Base-by-base conservation (phyloP, 108 stramenopile species). In the Cylindrotheca fusiformis region DNA sequence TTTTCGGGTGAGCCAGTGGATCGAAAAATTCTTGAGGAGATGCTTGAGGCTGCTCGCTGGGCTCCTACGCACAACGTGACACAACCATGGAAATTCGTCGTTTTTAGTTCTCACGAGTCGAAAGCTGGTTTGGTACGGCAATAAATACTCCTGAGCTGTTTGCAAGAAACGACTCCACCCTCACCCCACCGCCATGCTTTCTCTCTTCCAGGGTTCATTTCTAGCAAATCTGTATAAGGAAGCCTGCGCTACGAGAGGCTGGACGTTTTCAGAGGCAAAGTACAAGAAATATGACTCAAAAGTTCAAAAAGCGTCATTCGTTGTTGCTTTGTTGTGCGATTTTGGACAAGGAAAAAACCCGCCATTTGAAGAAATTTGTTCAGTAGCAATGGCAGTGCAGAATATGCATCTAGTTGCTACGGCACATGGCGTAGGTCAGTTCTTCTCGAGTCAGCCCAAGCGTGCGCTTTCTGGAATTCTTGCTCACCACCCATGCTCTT, bases 61-160 rank as follows among this genome's bases (percentile, higher is more conserved):
- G 76, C 76, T 24, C 76, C 76, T 8, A 68, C 33, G 48, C 76
- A 77, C 52, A 48, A 68, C 17, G 41, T 77, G 25, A 77, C 76
- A 0, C 56, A 77, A 66, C 71, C 76, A 2, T 77, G 71, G 71
- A 48, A 57, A 31, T 77, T 77, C 58, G 49, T 64, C 30, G 71
- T 77, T 5, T 68, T 64, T 31, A 65, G 67, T 63, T 68, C 61
- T 20, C 21, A 17, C 28, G 54, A 44, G 21, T 47, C 63, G 17
- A 64, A 48, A 26, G 45, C 58, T 27, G 28, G 60, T 31, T 28
- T 77, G 32, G 52, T 52, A 52, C 4, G 52, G 23, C 1, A 1
- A 1, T 22, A 3, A 25, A 52, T 21, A 44, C 44, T 44, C 8
- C 44, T 44, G 14, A n/a, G n/a, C n/a, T n/a, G n/a, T n/a, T n/a